Base-by-base conservation (phyloP, 805 yeast species). In the Kluyveromyces lactis region DNA sequence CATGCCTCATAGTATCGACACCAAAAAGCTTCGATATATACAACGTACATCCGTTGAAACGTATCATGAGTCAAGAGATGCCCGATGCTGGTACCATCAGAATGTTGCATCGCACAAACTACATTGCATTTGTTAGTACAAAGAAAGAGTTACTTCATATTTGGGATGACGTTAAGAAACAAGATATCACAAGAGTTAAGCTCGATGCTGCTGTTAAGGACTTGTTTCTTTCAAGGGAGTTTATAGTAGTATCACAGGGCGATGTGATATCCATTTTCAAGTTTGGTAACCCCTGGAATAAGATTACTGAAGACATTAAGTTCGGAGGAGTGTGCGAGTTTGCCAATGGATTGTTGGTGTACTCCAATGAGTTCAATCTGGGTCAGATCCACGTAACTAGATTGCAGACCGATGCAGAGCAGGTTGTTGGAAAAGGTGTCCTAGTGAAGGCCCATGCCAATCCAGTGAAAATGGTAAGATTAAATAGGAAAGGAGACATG, bases 91-190 rank as follows among this genome's bases (percentile, higher is more conserved):
- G 47, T 26, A 43, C 45, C 13, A 56, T 57, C 35, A 68, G 80
- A 33, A 86, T 90, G 95, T 77, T 90, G 4, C 84, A 86, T 56
- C 73, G 96, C 31, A 87, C 97, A 0, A 90, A 90, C 62, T 89
- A 87, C 56, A 69, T 90, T 39, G 95, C 90, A 1, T 63, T 92
- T 31, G 85, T 87, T 0, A 96, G 97, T 1, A 96, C 96, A 13
- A 96, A 96, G 1, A 70, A 72, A 45, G 86, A 85, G 62, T 84
- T 83, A 57, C 73, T 87, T 28, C 72, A 86, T 26, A 79, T 90
- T 13, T 92, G 96, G 95, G 97, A 90, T 61, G 97, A 90, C 57
- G 60, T 85, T 44, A 84, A 85, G 60, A 73, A 80, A 46, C 79
- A 78, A 48, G 79, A 79, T 21, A 81, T 89, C 3, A 67, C 86